phyloP scores from a whole-genome alignment of 2,329 filamentous ascomycete genomes.

The Penicillium sp. region DNA sequence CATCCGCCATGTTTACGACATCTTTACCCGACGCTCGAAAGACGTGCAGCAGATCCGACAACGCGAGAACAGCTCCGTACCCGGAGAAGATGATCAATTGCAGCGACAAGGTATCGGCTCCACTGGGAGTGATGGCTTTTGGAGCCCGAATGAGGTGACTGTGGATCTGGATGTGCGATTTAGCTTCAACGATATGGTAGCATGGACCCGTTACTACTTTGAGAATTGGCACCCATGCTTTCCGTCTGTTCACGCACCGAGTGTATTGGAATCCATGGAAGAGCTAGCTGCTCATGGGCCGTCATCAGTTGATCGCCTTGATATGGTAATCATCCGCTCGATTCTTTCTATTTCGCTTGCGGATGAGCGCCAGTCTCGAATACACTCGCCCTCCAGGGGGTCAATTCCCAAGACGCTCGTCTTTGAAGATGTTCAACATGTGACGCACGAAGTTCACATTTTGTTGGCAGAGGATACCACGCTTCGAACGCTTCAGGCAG shows the following conservation, averaged over 20 bases:
- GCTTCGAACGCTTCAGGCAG: slow-evolving; percentile 45
- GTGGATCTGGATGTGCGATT: slow-evolving; percentile 8
- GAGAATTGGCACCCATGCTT: slow-evolving; percentile 54
- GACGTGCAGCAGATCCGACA: slow-evolving; percentile 25
- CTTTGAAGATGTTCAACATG: slow-evolving; percentile 46
- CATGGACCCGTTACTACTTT: slow-evolving; percentile 51
- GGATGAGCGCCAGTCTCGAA: slow-evolving; percentile 44
- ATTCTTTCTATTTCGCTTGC: slow-evolving; percentile 51
- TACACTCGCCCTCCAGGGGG: slow-evolving; percentile 4
- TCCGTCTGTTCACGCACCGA: slow-evolving; percentile 52
- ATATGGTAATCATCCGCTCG: slow-evolving; percentile 44
- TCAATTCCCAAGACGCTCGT: slow-evolving; percentile 42
- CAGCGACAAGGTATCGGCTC: slow-evolving; percentile 23
- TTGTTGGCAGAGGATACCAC: slow-evolving; percentile 46
- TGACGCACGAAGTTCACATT: slow-evolving; percentile 46
- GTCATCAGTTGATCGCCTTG: slow-evolving; percentile 26
- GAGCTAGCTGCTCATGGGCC: slow-evolving; percentile 32
- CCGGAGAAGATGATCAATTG: slow-evolving; percentile 52
- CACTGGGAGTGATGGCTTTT: slow-evolving; percentile 36
- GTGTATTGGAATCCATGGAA: slow-evolving; percentile 46
- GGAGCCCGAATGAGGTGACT: slow-evolving; percentile 10
- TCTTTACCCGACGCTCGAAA: slow-evolving; percentile 38
- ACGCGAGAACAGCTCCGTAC: slow-evolving; percentile 43
- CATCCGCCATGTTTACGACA: slow-evolving; percentile 50
- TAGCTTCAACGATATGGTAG: slow-evolving; percentile 46